Base-by-base conservation (phyloP, 2,329 filamentous ascomycete species). In the Colletotrichum neosansevieriae region DNA sequence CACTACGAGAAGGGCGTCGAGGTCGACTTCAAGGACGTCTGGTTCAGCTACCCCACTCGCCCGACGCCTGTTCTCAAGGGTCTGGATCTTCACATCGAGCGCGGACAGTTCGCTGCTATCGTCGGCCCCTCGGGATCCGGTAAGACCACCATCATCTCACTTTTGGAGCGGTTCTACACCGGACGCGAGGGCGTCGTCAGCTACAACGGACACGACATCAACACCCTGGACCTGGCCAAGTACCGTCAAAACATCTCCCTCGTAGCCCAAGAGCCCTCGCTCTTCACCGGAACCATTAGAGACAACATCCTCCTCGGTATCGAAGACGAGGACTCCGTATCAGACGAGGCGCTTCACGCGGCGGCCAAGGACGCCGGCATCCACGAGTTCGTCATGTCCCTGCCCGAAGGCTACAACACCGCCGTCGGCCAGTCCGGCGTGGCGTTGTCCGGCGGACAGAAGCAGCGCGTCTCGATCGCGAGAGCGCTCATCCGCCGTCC, bases 101-200 rank as follows among this genome's bases (percentile, higher is more conserved):
- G 79, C 2, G 91, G 91, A 11, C 88, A 92, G 74, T 93, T 92
- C 74, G 89, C 86, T 0, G 91, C 90, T 1, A 82, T 93, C 2
- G 91, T 93, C 4, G 91, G 91, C 1, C 85, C 90, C 0, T 91
- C 88, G 0, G 73, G 58, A 11, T 70, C 70, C 13, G 76, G 76
- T 5, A 77, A 77, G 60, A 75, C 73, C 1, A 77, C 75, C 3
- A 71, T 75, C 7, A 72, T 78, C 13, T 73, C 74, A 2, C 72
- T 78, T 0, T 63, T 78, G 1, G 74, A 77, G 61, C 70, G 74
- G 19, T 76, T 76, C 58, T 76, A 75, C 47, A 63, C 70, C 47
- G 51, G 61, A 7, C 50, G 36, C 0, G 71, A 73, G 0, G 79
- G 80, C 11, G 50, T 59, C 12, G 69, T 82, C 13, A 63, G 65